Percentiles rank a stretch among this genome's conserved stretches.
phyloP scores from a whole-genome alignment of 371 early-diverging fungal genomes.

The Syncephalastrum racemosum region DNA sequence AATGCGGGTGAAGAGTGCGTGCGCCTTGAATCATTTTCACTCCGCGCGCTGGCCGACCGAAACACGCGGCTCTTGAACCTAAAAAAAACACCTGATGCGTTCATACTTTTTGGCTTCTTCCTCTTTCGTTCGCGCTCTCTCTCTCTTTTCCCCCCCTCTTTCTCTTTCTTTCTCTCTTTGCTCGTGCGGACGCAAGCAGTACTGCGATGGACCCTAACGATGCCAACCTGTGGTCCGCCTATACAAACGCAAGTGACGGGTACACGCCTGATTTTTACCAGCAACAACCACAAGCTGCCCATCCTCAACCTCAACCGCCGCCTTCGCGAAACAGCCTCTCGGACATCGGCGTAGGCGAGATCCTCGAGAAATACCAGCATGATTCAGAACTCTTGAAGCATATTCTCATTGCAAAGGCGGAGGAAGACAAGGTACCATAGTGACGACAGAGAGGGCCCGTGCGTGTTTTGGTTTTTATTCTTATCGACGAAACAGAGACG shows the following conservation, averaged over 20 bases:
- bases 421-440: constrained; percentile 47
- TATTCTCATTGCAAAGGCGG: constrained; percentile 50
- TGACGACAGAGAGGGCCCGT: not conserved
- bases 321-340: constrained; percentile 16
- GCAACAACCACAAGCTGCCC: too few species aligned
- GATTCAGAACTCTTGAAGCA: constrained; percentile 52
- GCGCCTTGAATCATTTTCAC: too few species aligned
- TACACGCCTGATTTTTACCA: too few species aligned
- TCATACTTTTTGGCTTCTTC: constrained; percentile 1
- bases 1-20: too few species aligned
- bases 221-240: too few species aligned
- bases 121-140: not conserved
- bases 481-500: constrained; percentile 26
- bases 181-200: too few species aligned
- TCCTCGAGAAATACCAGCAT: constrained; percentile 47
- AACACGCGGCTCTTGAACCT: too few species aligned
- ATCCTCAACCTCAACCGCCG: too few species aligned
- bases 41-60: too few species aligned
- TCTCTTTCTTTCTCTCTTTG: not conserved
- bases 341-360: constrained; percentile 47
- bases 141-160: not conserved
- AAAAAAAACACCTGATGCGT: too few species aligned
- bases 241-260: too few species aligned
- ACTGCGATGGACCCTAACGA: too few species aligned
- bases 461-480: not conserved